Evolutionary conservation across 2,329 filamentous ascomycete genomes (phyloP).

Genomic region (Triangularia verruculosa): DNA sequence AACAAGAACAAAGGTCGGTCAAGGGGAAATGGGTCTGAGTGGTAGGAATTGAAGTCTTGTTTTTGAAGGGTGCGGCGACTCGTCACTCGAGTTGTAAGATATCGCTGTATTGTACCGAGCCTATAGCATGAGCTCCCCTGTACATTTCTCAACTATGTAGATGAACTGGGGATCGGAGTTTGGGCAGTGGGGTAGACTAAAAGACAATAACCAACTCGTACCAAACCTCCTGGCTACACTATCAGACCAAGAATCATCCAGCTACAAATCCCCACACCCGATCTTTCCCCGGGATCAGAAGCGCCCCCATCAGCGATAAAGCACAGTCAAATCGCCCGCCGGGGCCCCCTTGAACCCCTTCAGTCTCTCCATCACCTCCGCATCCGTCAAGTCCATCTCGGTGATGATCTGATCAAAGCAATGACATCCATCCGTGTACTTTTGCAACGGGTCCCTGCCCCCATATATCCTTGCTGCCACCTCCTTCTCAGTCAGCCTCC

Average conservation of each 20-base stretch:
- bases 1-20: neutral
- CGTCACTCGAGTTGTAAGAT: neutral
- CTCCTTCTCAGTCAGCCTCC: conserved; percentile 41
- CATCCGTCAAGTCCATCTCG: conserved; percentile 67
- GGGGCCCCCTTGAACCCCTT: conserved; percentile 51
- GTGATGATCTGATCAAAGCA: conserved; percentile 81
- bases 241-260: too few species aligned
- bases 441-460: conserved; percentile 54
- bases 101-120: neutral
- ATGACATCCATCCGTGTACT: conserved; percentile 71
- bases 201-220: neutral
- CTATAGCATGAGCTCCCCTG: neutral
- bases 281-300: neutral
- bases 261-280: too few species aligned
- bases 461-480: conserved; percentile 35
- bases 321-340: conserved; percentile 51
- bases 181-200: neutral
- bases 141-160: neutral
- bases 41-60: neutral
- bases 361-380: conserved; percentile 66
- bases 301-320: conserved; percentile 44
- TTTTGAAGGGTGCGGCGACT: too few species aligned
- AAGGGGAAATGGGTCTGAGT: neutral
- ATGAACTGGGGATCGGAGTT: neutral
- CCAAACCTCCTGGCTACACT: too few species aligned